Evolutionary conservation across 108 stramenopile genomes (phyloP).

Genomic region (Pseudonitzschia multiseries): DNA sequence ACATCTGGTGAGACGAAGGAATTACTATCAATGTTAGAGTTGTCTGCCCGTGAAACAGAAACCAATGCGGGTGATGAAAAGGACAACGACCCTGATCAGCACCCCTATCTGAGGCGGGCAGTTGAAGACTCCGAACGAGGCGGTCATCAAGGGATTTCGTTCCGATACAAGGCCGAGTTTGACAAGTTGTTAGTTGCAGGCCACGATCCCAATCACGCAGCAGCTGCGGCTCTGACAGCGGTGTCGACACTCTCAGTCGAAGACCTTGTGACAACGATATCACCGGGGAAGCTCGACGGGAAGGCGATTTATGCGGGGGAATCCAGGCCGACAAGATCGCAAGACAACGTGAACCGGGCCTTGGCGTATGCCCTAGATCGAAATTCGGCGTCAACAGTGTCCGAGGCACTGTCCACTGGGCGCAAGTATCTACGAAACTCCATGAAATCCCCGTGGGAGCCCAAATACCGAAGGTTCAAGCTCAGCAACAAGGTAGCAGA

Average conservation of each 20-base stretch:
- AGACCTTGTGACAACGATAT: background rate
- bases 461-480: conserved; percentile 66
- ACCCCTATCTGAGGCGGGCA: conserved; percentile 26
- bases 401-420: conserved; percentile 41
- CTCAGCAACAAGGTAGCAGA: conserved; percentile 76
- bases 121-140: conserved; percentile 24
- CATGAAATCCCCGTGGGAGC: conserved; percentile 52
- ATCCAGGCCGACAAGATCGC: background rate
- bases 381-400: conserved; percentile 30
- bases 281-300: conserved; percentile 21
- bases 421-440: conserved; percentile 70
- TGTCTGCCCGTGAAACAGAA: conserved; percentile 58
- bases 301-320: conserved; percentile 16
- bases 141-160: conserved; percentile 29
- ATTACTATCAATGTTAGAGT: conserved; percentile 62
- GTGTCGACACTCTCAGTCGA: conserved; percentile 22
- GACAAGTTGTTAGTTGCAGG: conserved; percentile 45
- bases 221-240: conserved; percentile 48
- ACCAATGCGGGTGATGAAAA: conserved; percentile 15
- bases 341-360: conserved; percentile 21
- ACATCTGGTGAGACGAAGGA: conserved; percentile 59
- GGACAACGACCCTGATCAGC: conserved; percentile 6
- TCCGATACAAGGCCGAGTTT: conserved; percentile 50
- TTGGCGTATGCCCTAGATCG: conserved; percentile 21
- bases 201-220: conserved; percentile 52